Evolutionary conservation across 768 basidiomycete species (phyloP).

Genomic region (Boletus subparvulus): DNA sequence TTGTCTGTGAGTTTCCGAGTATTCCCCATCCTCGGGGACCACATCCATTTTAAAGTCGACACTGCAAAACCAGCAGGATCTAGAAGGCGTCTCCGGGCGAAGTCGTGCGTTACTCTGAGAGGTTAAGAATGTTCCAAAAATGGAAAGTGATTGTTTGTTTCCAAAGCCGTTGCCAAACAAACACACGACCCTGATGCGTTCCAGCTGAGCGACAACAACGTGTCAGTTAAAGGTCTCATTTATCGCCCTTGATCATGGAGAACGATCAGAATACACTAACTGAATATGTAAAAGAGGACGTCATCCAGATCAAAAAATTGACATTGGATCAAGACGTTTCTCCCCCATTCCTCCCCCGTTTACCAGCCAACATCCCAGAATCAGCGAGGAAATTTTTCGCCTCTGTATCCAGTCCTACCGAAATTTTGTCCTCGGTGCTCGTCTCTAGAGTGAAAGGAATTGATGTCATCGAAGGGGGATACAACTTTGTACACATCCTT

Average conservation of each 20-base stretch:
- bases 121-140: neutral
- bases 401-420: neutral
- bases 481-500: neutral
- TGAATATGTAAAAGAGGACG: too few species aligned
- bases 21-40: slow-evolving; percentile 12
- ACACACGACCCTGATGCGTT: neutral
- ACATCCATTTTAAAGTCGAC: slow-evolving; percentile 16
- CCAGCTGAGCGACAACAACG: too few species aligned
- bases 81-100: neutral
- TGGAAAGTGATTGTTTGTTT: slow-evolving; percentile 20
- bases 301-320: too few species aligned
- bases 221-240: too few species aligned
- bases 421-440: neutral
- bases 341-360: too few species aligned
- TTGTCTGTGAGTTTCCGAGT: neutral
- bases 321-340: too few species aligned
- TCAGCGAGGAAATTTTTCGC: neutral
- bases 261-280: too few species aligned
- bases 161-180: slow-evolving; percentile 11
- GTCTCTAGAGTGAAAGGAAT: neutral
- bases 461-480: neutral
- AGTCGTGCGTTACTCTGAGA: neutral
- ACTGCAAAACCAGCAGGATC: neutral
- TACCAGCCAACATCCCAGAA: neutral
- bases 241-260: too few species aligned